Base-by-base conservation (phyloP, 495 filamentous ascomycete genomes). In the Aspergillus bridgeri region DNA sequence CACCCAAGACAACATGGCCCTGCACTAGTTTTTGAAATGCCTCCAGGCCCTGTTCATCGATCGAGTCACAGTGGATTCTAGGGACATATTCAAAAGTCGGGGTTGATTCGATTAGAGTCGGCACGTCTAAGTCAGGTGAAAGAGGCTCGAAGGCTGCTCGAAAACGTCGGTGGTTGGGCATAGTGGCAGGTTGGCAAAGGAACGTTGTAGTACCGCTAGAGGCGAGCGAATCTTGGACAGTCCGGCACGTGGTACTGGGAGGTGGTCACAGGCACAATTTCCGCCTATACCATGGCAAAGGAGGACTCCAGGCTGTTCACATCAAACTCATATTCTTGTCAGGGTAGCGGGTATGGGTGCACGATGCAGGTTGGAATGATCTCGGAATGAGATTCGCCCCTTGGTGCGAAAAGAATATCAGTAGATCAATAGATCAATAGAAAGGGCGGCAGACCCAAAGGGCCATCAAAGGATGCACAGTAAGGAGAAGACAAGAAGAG, bases 11-110 rank as follows among this genome's bases (percentile, higher is more conserved):
- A 9, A 96, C 91, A 64, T 92, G 86, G 2, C 87, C 75, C 21
- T 86, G 75, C 1, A 96, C 84, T 5, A 96, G 78, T 63, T 87
- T 87, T 69, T 96, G 89, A 55, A 98, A 92, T 3, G 81, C 80
- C 18, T 88, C 84, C 2, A 88, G 74, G 3, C 88, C 86, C 53
- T 89, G 81, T 49, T 83, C 77, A 51, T 88, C 79, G 48, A 96
- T 87, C 65, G 89, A 83, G 8, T 91, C 82, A 44, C 82, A 89
- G 13, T 84, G 83, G 46, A 96, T 86, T 21, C 90, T 83, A 9
- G 81, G 78, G 3, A 88, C 92, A 77, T 85, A 91, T 61, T 89
- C 82, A 67, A 98, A 96, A 57, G 92, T 94, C n/a, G 83, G 78
- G 0, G 85, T 88, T 19, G 82, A 79, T 43, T 92, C 83, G 24